Conservation (phyloP, 2,329 filamentous ascomycete species). For the Aspergillus neotritici region DNA sequence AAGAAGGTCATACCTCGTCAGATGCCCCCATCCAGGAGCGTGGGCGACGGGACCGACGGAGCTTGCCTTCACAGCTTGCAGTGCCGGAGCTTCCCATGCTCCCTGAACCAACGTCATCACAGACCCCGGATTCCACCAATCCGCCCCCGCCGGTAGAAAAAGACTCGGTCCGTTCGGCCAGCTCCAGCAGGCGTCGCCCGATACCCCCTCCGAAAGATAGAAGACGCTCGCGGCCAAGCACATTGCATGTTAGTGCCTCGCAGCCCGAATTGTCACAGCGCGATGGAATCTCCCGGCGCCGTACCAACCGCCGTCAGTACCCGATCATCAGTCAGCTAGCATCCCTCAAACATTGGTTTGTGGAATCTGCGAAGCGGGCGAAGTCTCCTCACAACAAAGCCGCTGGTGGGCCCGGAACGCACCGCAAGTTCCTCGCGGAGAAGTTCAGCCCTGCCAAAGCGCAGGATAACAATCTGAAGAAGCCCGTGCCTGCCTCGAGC, state of each 20-base stretch:
- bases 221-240: conserved; percentile 72
- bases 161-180: conserved; percentile 62
- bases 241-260: conserved; percentile 73
- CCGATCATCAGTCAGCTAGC: conserved; percentile 62
- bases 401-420: conserved; percentile 20
- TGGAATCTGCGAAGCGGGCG: conserved; percentile 60
- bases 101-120: conserved; percentile 51
- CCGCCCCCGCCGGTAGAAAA: conserved; percentile 72
- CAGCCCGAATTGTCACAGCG: conserved; percentile 57
- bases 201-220: conserved; percentile 83
- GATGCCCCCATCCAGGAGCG: conserved; percentile 60
- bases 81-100: conserved; percentile 72
- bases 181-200: conserved; percentile 71
- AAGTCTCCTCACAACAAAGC: conserved; percentile 48
- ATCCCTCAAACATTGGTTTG: conserved; percentile 66
- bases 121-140: conserved; percentile 32
- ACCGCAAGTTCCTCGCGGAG: conserved; percentile 36
- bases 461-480: conserved; percentile 28
- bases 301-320: conserved; percentile 53
- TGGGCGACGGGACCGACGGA: conserved; percentile 72
- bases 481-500: conserved; percentile 18
- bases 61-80: conserved; percentile 57
- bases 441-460: conserved; percentile 36
- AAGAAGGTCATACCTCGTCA: conserved; percentile 54
- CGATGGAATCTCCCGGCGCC: conserved; percentile 52